Evolutionary conservation across 2,329 filamentous ascomycete species (phyloP), one percentile per base, ranked within the genome.

Genomic region (Tolypocladium amazonense): DNA sequence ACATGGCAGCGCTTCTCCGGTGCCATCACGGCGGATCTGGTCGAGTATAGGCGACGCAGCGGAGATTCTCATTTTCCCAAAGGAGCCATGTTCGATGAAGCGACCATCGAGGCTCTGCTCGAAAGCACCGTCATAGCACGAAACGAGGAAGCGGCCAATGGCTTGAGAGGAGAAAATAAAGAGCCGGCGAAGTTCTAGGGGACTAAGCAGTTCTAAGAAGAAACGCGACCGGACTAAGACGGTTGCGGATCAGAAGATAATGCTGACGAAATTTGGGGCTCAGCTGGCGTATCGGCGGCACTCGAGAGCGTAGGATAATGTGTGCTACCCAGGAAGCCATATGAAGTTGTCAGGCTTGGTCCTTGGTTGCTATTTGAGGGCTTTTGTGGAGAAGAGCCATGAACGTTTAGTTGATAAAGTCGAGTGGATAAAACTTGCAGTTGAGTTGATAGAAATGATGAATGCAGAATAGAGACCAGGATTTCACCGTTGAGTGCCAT

Each of bases 11-110:
- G 55, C 2, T 60, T 67, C 18, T 61, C 69, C 30, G 59, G 65
- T n/a, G 62, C 57, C 4, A 66, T 71, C 18, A 63, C 69, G 39
- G 59, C 60, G 1, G 70, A 73, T 39, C 64, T 71, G 25, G 62
- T 67, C 1, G 66, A 70, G 33, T 67, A 66, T 45, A 65, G 71
- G 41, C 58, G 61, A 27, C 62, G 63, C 18, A 52, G 62, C 33
- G 14, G 18, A 27, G 38, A 14, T 3, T 6, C 20, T 20, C 18
- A 37, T 18, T 7, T 35, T 12, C 50, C 50, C 11, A 14, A 12
- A 15, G 30, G 50, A 35, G 39, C 60, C 25, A 55, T 67, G 33
- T 61, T 66, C 14, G 59, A 56, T 37, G 65, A 67, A 35, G 58
- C 60, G n/a, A 58, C 50, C 18, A 57, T 69, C 27, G 57, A 62